Base-by-base conservation (phyloP, 352 stramenopile species). In the Phytophthora rubi region DNA sequence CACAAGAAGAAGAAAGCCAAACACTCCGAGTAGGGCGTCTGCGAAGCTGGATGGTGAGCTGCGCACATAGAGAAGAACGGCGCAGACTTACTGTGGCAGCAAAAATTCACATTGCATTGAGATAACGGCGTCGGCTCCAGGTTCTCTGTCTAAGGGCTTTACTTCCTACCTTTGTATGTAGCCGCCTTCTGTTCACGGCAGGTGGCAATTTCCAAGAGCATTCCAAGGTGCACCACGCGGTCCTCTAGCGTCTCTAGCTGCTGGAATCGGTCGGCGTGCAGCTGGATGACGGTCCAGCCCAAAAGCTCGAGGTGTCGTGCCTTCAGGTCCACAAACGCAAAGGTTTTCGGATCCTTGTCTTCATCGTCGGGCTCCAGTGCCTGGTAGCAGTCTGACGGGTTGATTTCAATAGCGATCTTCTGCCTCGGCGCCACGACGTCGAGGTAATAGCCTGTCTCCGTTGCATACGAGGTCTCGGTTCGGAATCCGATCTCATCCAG, bases 401-500 rank as follows among this genome's bases (percentile, higher is more conserved):
- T 91, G 61, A 93, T 75, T 44, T 93, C 86, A 35, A 93, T 86
- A 10, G 71, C 86, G 55, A 93, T 86, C 35, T 79, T 81, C 49
- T 86, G 81, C 58, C 61, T 78, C 2, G 70, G 70, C 28, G 81
- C 53, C 54, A 77, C 82, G n/a, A 92, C 65, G 48, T 92, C 81
- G 30, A 92, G 48, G 33, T 77, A 59, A 56, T 93, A 93, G 15
- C 86, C 82, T 10, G 76, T 68, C 3, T 78, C 61, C 32, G 76
- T 64, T 9, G 48, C 74, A 33, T 70, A 74, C 26, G 65, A 71
- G 2, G 55, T 71, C 39, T 80, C 71, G 52, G 86, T 79, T n/a
- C 48, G 15, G 6, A 92, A 48, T 32, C 71, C 61, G 66, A 93
- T 88, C 33, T 82, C 73, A n/a, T 82, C 71, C 21, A 93, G 64